Base-by-base conservation (phyloP, 106 monocot genomes). In the Acanthochlamys bracteata region DNA sequence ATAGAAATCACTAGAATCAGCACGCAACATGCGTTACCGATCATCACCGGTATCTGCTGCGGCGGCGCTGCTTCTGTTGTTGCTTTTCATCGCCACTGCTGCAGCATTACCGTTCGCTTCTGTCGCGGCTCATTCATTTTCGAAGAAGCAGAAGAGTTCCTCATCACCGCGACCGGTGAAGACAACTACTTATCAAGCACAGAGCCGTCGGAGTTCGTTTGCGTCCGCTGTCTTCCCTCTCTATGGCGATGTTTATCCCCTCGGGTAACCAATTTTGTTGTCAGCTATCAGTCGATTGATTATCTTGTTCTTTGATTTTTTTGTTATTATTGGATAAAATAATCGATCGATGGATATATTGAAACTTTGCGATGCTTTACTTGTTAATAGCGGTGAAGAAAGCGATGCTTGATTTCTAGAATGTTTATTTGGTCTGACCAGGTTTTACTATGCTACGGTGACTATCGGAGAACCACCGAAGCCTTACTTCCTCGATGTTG, bases 401-500 rank as follows among this genome's bases (percentile, higher is more conserved):
- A 22, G 0, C 55, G 11, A 20, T 55, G 55, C 2, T 55, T 55
- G 55, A 55, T 55, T 20, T 42, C 15, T 39, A 33, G 33, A 33
- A 33, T 33, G 33, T 33, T 33, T 33, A 6, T 33, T 33, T 33
- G 6, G 6, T 33, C 4, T 33, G 6, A 33, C 33, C 33, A 74
- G 79, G 45, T 46, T 74, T 14, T 80, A 74, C 66, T 80, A 56
- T 61, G 74, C 23, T 21, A 7, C 65, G 16, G 75, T 98, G 78
- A 74, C 17, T 69, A 83, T 98, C 46, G 96, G 96, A 7, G 69
- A 85, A 12, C 95, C 95, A 14, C 90, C 90, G 53, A 88, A 70
- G 69, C 88, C 91, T 41, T 98, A 98, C 67, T 98, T 82, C 72
- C 76, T 98, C 25, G 91, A 91, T 60, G 76, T 98, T 10, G 96